Percentiles rank a stretch among this genome's conserved stretches.
Conservation (phyloP, 768 basidiomycete genomes). For the Suillus luteus region DNA sequence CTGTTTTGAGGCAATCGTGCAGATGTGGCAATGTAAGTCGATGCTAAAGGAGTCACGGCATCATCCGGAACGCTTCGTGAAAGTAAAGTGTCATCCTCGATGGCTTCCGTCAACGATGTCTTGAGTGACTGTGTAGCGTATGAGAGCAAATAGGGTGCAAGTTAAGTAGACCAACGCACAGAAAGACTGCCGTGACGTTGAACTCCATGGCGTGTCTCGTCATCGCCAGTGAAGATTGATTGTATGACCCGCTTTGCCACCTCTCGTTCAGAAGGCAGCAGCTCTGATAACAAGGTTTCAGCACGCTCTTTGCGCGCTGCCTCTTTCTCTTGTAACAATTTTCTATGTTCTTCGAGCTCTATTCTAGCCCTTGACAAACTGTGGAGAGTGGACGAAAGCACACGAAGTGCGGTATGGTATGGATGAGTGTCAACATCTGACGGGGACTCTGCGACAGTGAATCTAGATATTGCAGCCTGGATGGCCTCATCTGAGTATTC, state of each 20-base stretch:
- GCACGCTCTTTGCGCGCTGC: conserved; percentile 50
- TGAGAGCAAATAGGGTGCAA: conserved; percentile 5
- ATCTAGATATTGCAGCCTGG: conserved; percentile 56
- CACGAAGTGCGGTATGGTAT: conserved; percentile 67
- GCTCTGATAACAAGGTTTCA: conserved; percentile 55
- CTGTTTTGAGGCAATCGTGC: neutral
- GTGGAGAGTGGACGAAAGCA: conserved; percentile 67
- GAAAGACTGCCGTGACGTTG: conserved; percentile 58
- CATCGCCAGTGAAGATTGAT: conserved; percentile 56
- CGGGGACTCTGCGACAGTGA: conserved; percentile 47
- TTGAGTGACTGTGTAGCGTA: conserved; percentile 41
- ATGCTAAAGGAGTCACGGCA: conserved; percentile 19
- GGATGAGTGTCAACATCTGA: conserved; percentile 52
- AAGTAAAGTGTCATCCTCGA: conserved; percentile 50
- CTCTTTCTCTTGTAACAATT: conserved; percentile 60
- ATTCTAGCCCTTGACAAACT: conserved; percentile 55
- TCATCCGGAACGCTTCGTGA: conserved; percentile 31
- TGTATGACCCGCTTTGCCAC: conserved; percentile 68
- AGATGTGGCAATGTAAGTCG: conserved; percentile 12
- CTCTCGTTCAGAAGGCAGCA: conserved; percentile 63
- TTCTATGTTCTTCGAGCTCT: conserved; percentile 65
- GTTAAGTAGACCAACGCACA: conserved; percentile 40
- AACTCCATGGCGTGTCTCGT: conserved; percentile 48
- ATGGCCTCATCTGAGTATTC: conserved; percentile 76
- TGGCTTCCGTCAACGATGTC: conserved; percentile 48